These are phyloP conservation scores for Cladophialophora immunda DNA, from an alignment of 2,329 filamentous ascomycete genomes.

Conservation along the genomic window DNA sequence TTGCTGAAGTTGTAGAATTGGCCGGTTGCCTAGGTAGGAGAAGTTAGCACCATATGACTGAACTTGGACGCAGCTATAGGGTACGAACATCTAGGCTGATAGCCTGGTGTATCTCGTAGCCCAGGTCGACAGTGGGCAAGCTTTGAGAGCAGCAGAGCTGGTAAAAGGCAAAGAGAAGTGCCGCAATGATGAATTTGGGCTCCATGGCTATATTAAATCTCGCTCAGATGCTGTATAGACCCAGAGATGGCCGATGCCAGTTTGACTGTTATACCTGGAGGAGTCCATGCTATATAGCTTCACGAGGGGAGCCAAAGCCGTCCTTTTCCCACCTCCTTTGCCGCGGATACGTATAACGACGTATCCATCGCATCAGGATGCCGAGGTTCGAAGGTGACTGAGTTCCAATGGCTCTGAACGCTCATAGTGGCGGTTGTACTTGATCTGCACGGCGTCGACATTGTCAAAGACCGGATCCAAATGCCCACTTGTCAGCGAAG, in stretches of 20 bases:
- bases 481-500: neutral
- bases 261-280: neutral
- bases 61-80: neutral
- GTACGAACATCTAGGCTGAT: constrained; percentile 39
- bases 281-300: neutral
- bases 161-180: neutral
- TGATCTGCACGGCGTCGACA: too few species aligned
- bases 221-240: neutral
- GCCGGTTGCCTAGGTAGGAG: constrained; percentile 44
- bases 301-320: neutral
- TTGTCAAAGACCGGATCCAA: neutral
- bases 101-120: constrained; percentile 62
- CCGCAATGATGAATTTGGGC: neutral
- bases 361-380: neutral
- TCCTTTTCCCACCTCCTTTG: neutral
- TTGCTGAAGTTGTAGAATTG: constrained; percentile 64
- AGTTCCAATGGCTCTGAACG: too few species aligned
- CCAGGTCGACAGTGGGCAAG: constrained; percentile 58
- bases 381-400: too few species aligned
- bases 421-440: too few species aligned
- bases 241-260: neutral
- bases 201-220: neutral
- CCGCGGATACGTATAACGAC: neutral
- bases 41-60: neutral
- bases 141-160: neutral